Conservation (phyloP, 768 basidiomycete species). For the Cystobasidium onofrii region DNA sequence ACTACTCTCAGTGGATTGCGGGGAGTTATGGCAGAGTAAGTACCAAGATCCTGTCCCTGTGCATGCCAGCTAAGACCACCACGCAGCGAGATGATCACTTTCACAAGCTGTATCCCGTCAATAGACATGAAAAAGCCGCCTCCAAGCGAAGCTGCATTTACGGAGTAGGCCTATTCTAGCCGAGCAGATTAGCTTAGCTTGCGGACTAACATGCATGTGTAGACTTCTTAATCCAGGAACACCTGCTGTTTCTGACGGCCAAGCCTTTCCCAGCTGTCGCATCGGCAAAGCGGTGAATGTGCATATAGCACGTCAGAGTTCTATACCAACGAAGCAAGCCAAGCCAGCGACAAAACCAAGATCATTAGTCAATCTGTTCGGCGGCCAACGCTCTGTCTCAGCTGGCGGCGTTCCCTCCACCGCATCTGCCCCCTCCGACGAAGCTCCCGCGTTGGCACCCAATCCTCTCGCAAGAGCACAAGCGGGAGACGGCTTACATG, state of each 20-base stretch:
- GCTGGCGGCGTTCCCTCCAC: constrained; percentile 47
- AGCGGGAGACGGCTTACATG: background rate
- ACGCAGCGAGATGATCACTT: background rate
- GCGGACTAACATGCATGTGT: no score
- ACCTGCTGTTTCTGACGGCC: background rate
- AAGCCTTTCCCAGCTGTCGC: background rate
- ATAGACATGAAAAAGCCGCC: constrained; percentile 28
- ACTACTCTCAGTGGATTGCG: constrained; percentile 77
- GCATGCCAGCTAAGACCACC: background rate
- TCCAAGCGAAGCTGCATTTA: background rate
- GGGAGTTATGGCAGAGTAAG: constrained; percentile 60
- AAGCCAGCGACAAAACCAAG: constrained; percentile 16
- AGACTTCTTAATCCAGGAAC: constrained; percentile 9
- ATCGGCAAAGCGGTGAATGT: constrained; percentile 19
- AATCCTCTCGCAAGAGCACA: background rate
- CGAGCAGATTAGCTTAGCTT: background rate
- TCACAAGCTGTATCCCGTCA: constrained; percentile 34
- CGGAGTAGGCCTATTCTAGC: background rate
- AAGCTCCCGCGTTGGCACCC: background rate
- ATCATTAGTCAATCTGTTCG: constrained; percentile 50
- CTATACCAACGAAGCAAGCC: background rate
- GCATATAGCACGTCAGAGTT: background rate
- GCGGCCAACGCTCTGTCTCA: constrained; percentile 9
- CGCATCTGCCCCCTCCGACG: constrained; percentile 43
- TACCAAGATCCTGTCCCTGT: constrained; percentile 22